Percentiles rank a stretch among this genome's conserved stretches.
Evolutionary conservation across 1,284 basidiomycete species (phyloP).

Genomic region (Moniliophthora roreri): DNA sequence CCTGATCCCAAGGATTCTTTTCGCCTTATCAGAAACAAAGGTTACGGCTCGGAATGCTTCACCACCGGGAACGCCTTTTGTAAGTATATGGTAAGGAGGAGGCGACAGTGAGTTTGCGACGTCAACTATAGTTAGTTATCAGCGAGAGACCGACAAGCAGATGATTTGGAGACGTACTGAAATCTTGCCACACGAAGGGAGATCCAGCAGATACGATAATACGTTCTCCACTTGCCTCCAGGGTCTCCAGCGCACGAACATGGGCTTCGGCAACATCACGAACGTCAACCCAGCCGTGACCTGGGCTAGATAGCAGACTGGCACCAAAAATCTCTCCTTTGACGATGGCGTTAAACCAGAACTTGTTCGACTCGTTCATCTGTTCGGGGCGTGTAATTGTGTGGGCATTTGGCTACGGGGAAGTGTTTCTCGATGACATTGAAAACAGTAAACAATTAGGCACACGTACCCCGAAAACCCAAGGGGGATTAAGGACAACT

Average conservation of each 20-base stretch:
- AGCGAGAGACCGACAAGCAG: background rate
- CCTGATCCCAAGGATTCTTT: conserved; percentile 5
- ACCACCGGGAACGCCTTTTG: conserved; percentile 12
- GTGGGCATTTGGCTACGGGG: conserved; percentile 6
- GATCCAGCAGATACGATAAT: conserved; percentile 15
- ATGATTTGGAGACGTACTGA: conserved; percentile 10
- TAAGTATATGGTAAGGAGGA: conserved; percentile 8
- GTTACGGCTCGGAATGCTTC: conserved; percentile 7
- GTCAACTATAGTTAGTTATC: conserved; percentile 13
- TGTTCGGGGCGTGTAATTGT: conserved; percentile 8
- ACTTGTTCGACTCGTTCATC: conserved; percentile 8
- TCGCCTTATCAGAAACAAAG: conserved; percentile 13
- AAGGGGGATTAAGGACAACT: conserved; percentile 21
- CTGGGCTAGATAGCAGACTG: background rate
- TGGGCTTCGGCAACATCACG: conserved; percentile 13
- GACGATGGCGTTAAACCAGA: conserved; percentile 7
- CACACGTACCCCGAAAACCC: conserved; percentile 21
- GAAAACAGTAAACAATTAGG: no score
- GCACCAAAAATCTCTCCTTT: background rate
- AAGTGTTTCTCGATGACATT: background rate
- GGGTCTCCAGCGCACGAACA: conserved; percentile 7
- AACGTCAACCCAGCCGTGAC: conserved; percentile 11
- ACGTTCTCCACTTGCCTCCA: conserved; percentile 12
- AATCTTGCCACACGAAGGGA: conserved; percentile 16
- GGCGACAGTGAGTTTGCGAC: conserved; percentile 11